Evolutionary conservation across 2,329 filamentous ascomycete genomes (phyloP), one percentile per base, ranked within the genome.

Genomic region (Gremmenia infestans): DNA sequence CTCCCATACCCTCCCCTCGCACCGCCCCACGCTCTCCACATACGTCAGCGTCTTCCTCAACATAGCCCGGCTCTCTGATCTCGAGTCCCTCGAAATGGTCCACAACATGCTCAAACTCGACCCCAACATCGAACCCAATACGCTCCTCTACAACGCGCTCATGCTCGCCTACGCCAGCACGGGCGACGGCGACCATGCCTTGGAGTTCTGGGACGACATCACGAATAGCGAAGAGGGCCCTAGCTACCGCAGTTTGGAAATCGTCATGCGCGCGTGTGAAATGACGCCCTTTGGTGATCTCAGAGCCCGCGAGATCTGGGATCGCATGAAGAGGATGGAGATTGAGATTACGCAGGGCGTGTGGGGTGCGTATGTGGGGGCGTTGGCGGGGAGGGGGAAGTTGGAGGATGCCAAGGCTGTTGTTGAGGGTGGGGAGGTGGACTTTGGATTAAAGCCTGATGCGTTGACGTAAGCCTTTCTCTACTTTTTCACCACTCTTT

Each of bases 81-180:
- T 73, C 1, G 84, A 89, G 54, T 85, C 84, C 43, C 74, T 97
- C 19, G 82, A 85, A 56, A 82, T 88, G 59, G 82, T 96, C 2
- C 88, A 96, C 74, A 96, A 97, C 69, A 93, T 96, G 83, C 79
- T 97, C 63, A 97, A 96, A 74, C 86, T 97, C 71, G 94, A 99
- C 70, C 80, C 86, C n/a, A 81, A 83, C 43, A 80, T 97, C 39
- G 85, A 92, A 63, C 80, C 87, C 4, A 85, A 81, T 63, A 97
- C 93, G 0, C 78, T 76, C 54, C 76, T 97, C 2, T 83, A 87
- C 64, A 97, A 96, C 65, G 85, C 88, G 0, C 76, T 97, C 49
- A 96, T 99, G 85, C 78, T 94, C 12, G 92, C 90, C 0, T 93
- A 96, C 68, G 83, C 85, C 1, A 81, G 82, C 1, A 88, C 85